Evolutionary conservation across 2,329 filamentous ascomycete genomes (phyloP), one percentile per base, ranked within the genome.

Genomic region (Fusarium siculi): DNA sequence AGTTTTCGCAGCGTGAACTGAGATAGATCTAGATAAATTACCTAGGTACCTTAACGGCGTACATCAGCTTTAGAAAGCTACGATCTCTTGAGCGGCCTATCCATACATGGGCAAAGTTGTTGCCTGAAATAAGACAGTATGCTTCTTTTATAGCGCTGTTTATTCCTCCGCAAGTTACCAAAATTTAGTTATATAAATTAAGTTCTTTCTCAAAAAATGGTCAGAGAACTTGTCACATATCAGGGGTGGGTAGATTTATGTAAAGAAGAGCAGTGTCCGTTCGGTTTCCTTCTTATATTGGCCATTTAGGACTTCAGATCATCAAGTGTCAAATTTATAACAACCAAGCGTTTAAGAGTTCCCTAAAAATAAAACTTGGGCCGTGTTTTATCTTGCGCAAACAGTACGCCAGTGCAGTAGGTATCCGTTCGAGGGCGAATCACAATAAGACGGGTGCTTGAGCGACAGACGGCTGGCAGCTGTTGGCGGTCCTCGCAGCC

Each of bases 381-480:
- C 37, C 15, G 42, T 43, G 42, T 30, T 62, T 70, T 37, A 9
- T 25, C 32, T 15, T 25, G 18, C 11, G 14, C 32, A 67, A 71
- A 71, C 55, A 37, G 39, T 60, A 34, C 30, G 54, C 42, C 42
- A 42, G 58, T 58, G 57, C 56, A 74, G 64, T 47, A 74, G 36
- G 52, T 65, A 71, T 68, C 72, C 57, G 57, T 53, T 47, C 25
- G 21, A 61, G 47, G 60, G 49, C 69, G 54, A 73, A 75, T 74
- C 65, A 75, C 62, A 52, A 52, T 49, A 49, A 43, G 40, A 56
- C 63, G 44, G 63, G 18, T 39, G 44, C 42, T 55, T 60, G 66
- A 49, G 18, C 66, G 40, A 64, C 74, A 62, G 63, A 54, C 64
- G 75, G 49, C 73, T 66, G 72, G 50, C 74, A 76, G 73, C 74